phyloP scores from a whole-genome alignment of 2,329 filamentous ascomycete genomes.

The Aspergillus flavus region DNA sequence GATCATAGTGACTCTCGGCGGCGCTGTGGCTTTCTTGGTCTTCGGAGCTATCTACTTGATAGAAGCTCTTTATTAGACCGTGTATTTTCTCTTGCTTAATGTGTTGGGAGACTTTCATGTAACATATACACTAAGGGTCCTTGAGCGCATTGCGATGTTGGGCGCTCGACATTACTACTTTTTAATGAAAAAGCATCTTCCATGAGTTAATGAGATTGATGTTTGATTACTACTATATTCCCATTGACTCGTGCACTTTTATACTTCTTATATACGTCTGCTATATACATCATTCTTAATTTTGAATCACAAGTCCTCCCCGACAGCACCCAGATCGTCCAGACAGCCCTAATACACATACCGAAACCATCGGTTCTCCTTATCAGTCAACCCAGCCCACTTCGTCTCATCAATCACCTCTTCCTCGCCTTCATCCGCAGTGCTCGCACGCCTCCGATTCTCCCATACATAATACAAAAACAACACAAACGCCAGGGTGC shows the following conservation, averaged over 20 bases:
- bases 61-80: slow-evolving; percentile 66
- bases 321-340: background rate
- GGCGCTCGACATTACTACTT: background rate
- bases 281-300: background rate
- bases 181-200: slow-evolving; percentile 5
- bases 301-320: background rate
- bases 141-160: background rate
- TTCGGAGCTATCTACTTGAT: slow-evolving; percentile 92
- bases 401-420: slow-evolving; percentile 26
- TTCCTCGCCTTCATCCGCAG: slow-evolving; percentile 11
- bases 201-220: background rate
- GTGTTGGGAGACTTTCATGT: background rate
- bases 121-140: background rate
- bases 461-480: slow-evolving; percentile 34
- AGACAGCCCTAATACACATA: slow-evolving; percentile 34
- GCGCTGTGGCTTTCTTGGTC: slow-evolving; percentile 83
- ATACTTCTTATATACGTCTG: background rate
- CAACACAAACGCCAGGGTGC: slow-evolving; percentile 31
- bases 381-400: slow-evolving; percentile 39
- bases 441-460: slow-evolving; percentile 32
- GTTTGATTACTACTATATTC: background rate
- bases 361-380: slow-evolving; percentile 36
- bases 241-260: background rate
- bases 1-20: slow-evolving; percentile 79
- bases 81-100: background rate